Conservation (phyloP, 257 asterid genomes). For the Solanum infundibuliforme region DNA sequence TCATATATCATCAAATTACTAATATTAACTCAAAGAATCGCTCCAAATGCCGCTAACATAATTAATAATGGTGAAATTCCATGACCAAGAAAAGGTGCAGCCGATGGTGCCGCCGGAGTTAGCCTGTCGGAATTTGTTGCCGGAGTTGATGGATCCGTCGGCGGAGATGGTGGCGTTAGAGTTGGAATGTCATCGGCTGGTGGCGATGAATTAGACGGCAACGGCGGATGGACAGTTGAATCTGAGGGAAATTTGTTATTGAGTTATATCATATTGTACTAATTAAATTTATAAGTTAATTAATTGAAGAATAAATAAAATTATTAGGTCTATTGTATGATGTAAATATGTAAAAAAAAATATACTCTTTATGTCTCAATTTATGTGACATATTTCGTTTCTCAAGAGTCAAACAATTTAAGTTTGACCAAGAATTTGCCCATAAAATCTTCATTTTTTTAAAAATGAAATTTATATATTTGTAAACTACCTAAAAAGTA, state of each 20-base stretch:
- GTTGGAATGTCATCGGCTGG: not conserved
- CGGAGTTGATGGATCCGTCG: not conserved
- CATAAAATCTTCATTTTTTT: too few species aligned
- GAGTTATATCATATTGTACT: not conserved
- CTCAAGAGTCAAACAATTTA: too few species aligned
- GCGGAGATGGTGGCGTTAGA: slow-evolving; percentile 8
- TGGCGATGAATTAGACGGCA: slow-evolving; percentile 15
- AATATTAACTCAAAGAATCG: slow-evolving; percentile 9
- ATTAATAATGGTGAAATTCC: slow-evolving; percentile 5
- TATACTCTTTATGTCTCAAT: too few species aligned
- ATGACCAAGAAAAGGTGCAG: slow-evolving; percentile 5
- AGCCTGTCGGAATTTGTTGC: not conserved
- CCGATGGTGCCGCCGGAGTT: slow-evolving; percentile 15
- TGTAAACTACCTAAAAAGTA: too few species aligned
- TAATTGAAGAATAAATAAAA: not conserved
- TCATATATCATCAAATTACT: not conserved
- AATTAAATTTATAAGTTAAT: not conserved
- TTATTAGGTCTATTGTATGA: not conserved
- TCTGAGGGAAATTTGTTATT: not conserved
- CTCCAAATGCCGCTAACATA: slow-evolving; percentile 12
- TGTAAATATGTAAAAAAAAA: too few species aligned
- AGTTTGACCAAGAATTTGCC: too few species aligned
- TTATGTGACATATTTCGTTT: too few species aligned
- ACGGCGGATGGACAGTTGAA: not conserved
- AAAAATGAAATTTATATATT: too few species aligned